Base-by-base conservation (phyloP, 2,329 filamentous ascomycete genomes). In the Westerdykella aurantiaca region DNA sequence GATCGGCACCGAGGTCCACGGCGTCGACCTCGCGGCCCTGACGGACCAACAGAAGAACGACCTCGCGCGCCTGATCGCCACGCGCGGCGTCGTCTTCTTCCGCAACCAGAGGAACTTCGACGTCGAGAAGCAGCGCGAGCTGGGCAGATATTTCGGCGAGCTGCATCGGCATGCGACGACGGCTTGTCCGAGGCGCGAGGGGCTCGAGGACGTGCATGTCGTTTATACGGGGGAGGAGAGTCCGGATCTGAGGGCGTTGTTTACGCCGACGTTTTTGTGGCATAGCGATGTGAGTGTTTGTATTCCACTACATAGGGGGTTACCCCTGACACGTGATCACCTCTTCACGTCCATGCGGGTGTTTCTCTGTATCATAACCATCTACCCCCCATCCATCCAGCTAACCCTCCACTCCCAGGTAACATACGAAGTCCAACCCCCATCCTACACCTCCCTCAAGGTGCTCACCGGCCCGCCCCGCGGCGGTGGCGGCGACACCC, bases 1-100 rank as follows among this genome's bases (percentile, higher is more conserved):
- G 51, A 76, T 78, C 42, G 76, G 76, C 39, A 78, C 76, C 2
- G 75, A 79, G 47, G 53, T 79, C 37, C 69, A 71, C 35, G 75
- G 76, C 3, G 62, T 78, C 21, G 70, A 77, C 40, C 69, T 79
- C 3, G 67, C 72, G 21, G 71, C 69, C 38, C 64, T 79, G 23
- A 76, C 64, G 2, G 69, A 77, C 44, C 64, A 67, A 1, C 76
- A 78, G 53, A 76, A 73, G 60, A 74, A 79, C 48, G 76, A 79
- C 41, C 67, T 79, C 4, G 76, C 76, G 2, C 66, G 75, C 5
- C 56, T 79, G 37, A 73, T 80, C 39, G 72, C 77, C 3, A 71
- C 70, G 21, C 68, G 78, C 35, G 77, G 78, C 3, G 77, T 81
- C 0, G 76, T 81, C 1, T 78, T 80, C 60, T 79, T 80, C 67